These are phyloP conservation scores for Candida sojae DNA, from an alignment of 1,139 yeast species.

Conservation along the genomic window DNA sequence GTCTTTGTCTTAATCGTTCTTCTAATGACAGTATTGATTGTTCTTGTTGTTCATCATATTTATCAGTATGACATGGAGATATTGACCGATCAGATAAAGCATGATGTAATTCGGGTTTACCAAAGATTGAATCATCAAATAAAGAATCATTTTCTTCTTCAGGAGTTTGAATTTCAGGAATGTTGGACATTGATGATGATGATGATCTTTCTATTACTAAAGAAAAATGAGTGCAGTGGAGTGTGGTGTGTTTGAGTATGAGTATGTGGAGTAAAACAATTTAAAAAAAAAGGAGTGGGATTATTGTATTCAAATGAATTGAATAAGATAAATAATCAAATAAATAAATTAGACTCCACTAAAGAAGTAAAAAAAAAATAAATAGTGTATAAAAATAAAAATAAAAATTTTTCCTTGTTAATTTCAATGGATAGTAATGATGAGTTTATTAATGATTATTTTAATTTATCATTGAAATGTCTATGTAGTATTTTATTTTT, in stretches of 20 bases:
- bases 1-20: conserved; percentile 2
- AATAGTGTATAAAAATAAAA: no score
- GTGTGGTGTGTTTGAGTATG: not conserved
- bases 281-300: not conserved
- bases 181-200: not conserved
- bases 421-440: no score
- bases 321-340: no score
- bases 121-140: not conserved
- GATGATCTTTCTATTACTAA: no score
- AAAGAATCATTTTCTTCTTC: not conserved
- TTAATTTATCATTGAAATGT: not conserved
- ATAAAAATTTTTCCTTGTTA: no score
- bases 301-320: no score
- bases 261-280: not conserved
- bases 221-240: no score
- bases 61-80: conserved; percentile 19
- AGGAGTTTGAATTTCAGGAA: not conserved
- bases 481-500: not conserved
- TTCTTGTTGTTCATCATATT: not conserved
- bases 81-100: conserved; percentile 18
- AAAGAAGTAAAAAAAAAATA: no score
- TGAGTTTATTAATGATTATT: no score
- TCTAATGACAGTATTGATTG: conserved; percentile 5
- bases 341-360: no score
- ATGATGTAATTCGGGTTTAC: not conserved